Percentiles rank a stretch among this genome's conserved stretches.
These are phyloP conservation scores for Oidiodendron maius DNA, from an alignment of 495 filamentous ascomycete genomes.

Conservation along the genomic window DNA sequence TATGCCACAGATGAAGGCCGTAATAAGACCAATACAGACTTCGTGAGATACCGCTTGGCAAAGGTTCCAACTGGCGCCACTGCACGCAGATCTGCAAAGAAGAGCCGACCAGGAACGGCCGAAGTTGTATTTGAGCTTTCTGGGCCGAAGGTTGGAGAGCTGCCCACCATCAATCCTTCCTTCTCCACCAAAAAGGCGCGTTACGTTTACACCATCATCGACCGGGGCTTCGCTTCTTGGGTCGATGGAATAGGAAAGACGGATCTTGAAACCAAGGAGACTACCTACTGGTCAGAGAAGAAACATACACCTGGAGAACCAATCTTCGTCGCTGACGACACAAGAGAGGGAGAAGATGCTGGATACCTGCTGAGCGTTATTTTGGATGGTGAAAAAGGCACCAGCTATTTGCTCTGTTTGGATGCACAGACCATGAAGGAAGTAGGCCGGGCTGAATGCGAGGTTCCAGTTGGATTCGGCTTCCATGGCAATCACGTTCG, in stretches of 20 bases:
- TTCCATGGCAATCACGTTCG: slow-evolving; percentile 71
- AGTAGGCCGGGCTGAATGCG: slow-evolving; percentile 57
- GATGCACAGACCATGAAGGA: slow-evolving; percentile 62
- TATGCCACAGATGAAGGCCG: slow-evolving; percentile 22
- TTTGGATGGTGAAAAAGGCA: slow-evolving; percentile 54
- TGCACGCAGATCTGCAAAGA: background rate
- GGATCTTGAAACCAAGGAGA: slow-evolving; percentile 48
- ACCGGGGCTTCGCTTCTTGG: slow-evolving; percentile 53
- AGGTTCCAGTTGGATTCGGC: slow-evolving; percentile 56
- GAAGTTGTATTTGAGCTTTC: slow-evolving; percentile 27
- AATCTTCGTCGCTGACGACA: slow-evolving; percentile 58
- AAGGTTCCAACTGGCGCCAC: background rate
- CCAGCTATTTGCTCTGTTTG: slow-evolving; percentile 65
- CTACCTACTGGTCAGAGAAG: slow-evolving; percentile 44
- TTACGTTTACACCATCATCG: slow-evolving; percentile 57
- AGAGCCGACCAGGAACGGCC: background rate
- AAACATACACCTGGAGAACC: slow-evolving; percentile 68
- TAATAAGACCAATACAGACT: background rate
- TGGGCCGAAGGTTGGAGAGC: slow-evolving; percentile 30
- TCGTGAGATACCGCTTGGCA: slow-evolving; percentile 1
- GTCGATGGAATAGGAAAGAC: slow-evolving; percentile 65
- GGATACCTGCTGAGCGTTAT: slow-evolving; percentile 69
- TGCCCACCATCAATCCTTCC: slow-evolving; percentile 62
- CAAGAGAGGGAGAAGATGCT: slow-evolving; percentile 53
- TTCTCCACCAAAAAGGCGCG: slow-evolving; percentile 48